Conservation (phyloP, 2,329 filamentous ascomycete species). For the Ophiostoma sp. region DNA sequence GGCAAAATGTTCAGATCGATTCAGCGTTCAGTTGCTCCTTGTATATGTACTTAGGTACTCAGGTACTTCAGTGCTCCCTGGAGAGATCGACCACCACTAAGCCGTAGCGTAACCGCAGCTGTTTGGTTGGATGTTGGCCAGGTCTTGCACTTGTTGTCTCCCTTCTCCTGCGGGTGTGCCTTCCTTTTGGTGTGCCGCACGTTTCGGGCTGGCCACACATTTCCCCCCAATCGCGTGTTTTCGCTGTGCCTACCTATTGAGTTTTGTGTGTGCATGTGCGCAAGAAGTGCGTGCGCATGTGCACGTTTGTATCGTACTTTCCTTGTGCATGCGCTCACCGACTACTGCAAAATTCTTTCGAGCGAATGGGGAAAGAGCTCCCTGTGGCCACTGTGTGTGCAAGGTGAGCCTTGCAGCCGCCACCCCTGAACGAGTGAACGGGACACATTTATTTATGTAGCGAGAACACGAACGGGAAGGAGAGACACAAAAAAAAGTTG, state of each 20-base stretch:
- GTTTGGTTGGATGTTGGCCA: background rate
- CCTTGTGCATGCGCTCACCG: background rate
- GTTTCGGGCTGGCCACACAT: conserved; percentile 8
- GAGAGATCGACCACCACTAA: background rate
- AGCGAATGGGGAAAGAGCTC: conserved; percentile 13
- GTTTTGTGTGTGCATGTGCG: background rate
- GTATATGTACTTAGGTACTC: background rate
- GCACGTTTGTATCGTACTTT: background rate
- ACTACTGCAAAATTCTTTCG: background rate
- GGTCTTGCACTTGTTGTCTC: background rate
- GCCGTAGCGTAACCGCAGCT: background rate
- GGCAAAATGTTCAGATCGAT: background rate
- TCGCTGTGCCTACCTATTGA: background rate
- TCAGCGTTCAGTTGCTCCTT: background rate
- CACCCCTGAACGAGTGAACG: conserved; percentile 10
- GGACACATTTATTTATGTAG: conserved; percentile 13
- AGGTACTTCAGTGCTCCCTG: background rate
- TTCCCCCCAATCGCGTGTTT: conserved; percentile 3
- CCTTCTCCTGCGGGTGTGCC: background rate
- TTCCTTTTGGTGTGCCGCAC: conserved; percentile 6
- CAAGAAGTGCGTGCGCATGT: background rate
- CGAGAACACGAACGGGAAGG: background rate
- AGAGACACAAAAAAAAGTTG: background rate
- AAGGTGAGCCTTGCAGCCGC: conserved; percentile 11
- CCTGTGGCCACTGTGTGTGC: background rate